Base-by-base conservation (phyloP, 1,139 yeast species). In the Saccharomyces hybrid region DNA sequence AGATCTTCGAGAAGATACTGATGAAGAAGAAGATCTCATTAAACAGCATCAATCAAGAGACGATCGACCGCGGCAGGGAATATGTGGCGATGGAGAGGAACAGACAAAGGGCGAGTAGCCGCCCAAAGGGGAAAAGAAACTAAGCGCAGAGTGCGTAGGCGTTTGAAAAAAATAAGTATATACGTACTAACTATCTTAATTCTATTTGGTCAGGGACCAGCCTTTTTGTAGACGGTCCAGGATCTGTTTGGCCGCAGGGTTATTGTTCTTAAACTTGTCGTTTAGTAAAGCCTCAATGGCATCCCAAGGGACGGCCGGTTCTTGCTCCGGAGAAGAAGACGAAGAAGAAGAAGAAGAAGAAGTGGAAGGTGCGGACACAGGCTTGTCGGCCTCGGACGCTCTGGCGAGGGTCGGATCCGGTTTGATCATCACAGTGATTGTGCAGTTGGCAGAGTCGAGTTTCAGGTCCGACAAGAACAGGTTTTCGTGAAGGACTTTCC, bases 21-120 rank as follows among this genome's bases (percentile, higher is more conserved):
- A 88, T 85, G 71, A 84, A 85, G 62, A 82, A 86, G 56, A 78
- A 86, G 47, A 82, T 88, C 31, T 88, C 91, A 1, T 82, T 83
- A 65, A 90, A 89, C 14, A 83, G 84, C 55, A 72, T 89, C 27
- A 82, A 89, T 2, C 96, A 90, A 64, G 88, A 83, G 48, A 96
- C 91, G 67, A 83, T 93, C 55, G 78, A 80, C 58, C 80, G 83
- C 61, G 84, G 96, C 64, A 78, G 95, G 54, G 81, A 80, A 62
- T 89, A 86, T 72, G 96, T 90, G 9, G 73, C 82, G 12, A 80
- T 82, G 51, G 85, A 81, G 64, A 69, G 90, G 58, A 62, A 76
- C 46, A 75, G 77, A 56, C 73, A 72, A 59, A 75, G 55, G 32
- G 61, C 59, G n/a, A 58, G 59, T 14, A 51, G 58, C 48, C 58